Base-by-base conservation (phyloP, 2,329 filamentous ascomycete species). In the Lasiodiplodia theobromae region DNA sequence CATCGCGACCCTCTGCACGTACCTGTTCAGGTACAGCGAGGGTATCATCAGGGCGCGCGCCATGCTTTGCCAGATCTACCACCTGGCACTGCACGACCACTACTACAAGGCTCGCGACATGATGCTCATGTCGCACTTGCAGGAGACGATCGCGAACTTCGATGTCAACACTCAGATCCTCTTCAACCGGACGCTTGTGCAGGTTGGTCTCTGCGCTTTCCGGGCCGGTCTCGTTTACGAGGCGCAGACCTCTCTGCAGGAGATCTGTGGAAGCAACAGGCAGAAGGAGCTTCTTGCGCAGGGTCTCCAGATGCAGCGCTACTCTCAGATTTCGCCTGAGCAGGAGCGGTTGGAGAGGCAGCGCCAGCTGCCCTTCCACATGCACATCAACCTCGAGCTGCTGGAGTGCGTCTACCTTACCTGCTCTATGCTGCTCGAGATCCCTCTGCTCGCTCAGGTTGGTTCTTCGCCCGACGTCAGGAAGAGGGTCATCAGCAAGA, bases 311-410 rank as follows among this genome's bases (percentile, higher is more conserved):
- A 96, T 99, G 81, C 96, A 99, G 85, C 89, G 96, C 74, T 99
- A 94, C 84, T 95, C 89, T 76, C 94, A 97, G 77, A 96, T 99
- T 71, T 96, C 94, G 44, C 96, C 96, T 21, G 96, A 99, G 83
- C 96, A 99, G 83, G 96, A 99, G 85, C 92, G 95, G 73, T 88
- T 98, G 49, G 96, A 99, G 86, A 93, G 96, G 80, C 95, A 98
- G 84, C 91, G 96, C 76, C 96, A 99, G 84, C 88, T 99, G 73
- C 96, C 96, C 47, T 99, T 99, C 90, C 96, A 99, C 86, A 97
- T 99, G 94, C 96, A 99, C 87, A 99, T 99, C 86, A 99, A 99
- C 86, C 88, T 99, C 65, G 96, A 99, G 82, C 89, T 99, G 67
- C 88, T 99, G 49, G 96, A 99, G 85, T 98, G 96, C 78, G 95